phyloP scores from a whole-genome alignment of 306 rosid genomes.

The Macrotyloma uniflorum region DNA sequence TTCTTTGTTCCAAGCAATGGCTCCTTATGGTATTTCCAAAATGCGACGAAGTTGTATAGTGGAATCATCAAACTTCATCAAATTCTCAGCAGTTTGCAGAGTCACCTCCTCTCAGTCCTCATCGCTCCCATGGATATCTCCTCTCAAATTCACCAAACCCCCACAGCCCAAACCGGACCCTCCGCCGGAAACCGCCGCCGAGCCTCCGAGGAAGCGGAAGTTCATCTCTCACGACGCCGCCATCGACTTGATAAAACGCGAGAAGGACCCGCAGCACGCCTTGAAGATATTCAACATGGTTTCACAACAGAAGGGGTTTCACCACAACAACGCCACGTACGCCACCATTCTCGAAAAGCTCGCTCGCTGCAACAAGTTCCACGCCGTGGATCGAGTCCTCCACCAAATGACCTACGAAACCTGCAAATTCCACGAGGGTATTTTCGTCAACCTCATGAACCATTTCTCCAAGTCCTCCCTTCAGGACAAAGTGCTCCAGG shows the following conservation, averaged over 20 bases:
- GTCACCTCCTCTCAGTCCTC: conserved; percentile 31
- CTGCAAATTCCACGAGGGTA: conserved; percentile 81
- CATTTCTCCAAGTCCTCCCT: conserved; percentile 63
- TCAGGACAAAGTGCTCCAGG: conserved; percentile 71
- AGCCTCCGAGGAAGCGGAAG: conserved; percentile 48
- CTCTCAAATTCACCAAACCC: conserved; percentile 56
- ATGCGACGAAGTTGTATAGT: conserved; percentile 22
- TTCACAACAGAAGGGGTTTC: conserved; percentile 76
- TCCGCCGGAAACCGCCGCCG: conserved; percentile 45
- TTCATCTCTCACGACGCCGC: conserved; percentile 69
- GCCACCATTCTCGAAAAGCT: conserved; percentile 73
- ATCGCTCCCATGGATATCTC: conserved; percentile 71
- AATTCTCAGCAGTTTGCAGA: conserved; percentile 35
- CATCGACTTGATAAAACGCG: conserved; percentile 68
- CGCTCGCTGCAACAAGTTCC: conserved; percentile 68
- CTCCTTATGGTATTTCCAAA: conserved; percentile 17
- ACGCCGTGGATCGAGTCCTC: conserved; percentile 68
- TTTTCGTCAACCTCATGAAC: conserved; percentile 81
- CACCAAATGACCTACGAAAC: conserved; percentile 79
- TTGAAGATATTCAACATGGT: conserved; percentile 73
- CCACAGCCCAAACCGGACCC: conserved; percentile 51
- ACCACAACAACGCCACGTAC: conserved; percentile 76
- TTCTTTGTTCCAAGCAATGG: no score
- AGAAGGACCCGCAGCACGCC: conserved; percentile 81
- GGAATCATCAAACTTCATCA: conserved; percentile 47